Percentiles rank a stretch among this genome's conserved stretches.
phyloP scores from a whole-genome alignment of 257 asterid genomes.

The Capsicum baccatum region DNA sequence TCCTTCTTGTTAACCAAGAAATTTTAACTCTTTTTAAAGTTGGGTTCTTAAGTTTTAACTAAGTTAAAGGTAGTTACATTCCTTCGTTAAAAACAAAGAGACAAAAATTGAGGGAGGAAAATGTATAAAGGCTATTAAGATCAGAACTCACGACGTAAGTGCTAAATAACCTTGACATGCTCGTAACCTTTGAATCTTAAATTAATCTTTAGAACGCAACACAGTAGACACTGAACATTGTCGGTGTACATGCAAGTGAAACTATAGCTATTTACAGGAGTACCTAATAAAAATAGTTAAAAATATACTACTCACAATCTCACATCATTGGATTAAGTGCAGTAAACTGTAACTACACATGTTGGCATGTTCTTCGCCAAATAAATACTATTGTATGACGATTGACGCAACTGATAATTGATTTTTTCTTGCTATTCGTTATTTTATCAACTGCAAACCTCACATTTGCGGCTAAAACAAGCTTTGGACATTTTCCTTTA shows the following conservation, averaged over 20 bases:
- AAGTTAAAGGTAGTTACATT: no score
- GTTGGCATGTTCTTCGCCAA: slow-evolving; percentile 27
- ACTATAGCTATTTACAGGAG: not conserved
- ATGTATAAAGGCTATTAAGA: no score
- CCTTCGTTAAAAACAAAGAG: no score
- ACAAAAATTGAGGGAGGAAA: no score
- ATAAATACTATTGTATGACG: not conserved
- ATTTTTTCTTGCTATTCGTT: not conserved
- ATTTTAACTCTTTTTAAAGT: no score
- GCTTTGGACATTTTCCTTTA: no score
- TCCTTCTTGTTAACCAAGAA: no score
- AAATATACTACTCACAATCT: not conserved
- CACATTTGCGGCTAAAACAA: not conserved
- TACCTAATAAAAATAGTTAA: not conserved
- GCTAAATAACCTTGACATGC: no score
- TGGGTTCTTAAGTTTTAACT: no score
- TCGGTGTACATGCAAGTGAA: slow-evolving; percentile 4
- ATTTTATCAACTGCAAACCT: not conserved
- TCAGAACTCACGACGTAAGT: no score
- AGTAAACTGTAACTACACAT: not conserved
- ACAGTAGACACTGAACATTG: not conserved
- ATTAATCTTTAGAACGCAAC: no score
- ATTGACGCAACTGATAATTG: slow-evolving; percentile 20
- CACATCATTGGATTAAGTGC: slow-evolving; percentile 17
- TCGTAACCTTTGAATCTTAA: no score